Evolutionary conservation across 2,329 filamentous ascomycete genomes (phyloP), one percentile per base, ranked within the genome.

Genomic region (Dryadomyces sulphureus): DNA sequence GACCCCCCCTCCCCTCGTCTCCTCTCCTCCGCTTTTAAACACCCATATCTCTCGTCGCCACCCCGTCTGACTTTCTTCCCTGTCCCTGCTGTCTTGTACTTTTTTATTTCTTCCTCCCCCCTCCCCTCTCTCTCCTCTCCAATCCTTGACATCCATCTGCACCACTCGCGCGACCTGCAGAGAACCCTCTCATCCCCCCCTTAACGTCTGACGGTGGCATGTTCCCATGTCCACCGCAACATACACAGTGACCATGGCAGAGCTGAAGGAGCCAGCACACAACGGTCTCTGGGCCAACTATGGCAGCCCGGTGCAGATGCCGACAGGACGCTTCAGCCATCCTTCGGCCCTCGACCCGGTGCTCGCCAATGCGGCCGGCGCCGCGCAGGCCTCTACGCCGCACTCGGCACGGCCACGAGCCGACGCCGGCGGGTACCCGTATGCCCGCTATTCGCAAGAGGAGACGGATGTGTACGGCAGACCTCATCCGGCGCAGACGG

Each of bases 191-290:
- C 11, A 19, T 19, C 11, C 17, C 34, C 11, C 16, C 17, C 34
- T 12, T n/a, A 17, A n/a, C 16, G 34, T 36, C 34, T 49, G 20
- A 30, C 32, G 17, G 48, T 58, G 67, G 65, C 57, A 74, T 72
- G 70, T 59, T 66, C 70, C 63, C 69, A 77, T 77, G 72, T 75
- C 73, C 67, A 73, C 72, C 65, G 71, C 72, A 61, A 73, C 72
- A 54, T 75, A 77, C 62, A 70, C 73, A 65, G 69, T 70, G 59
- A 73, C 68, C 60, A 77, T 78, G 74, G 72, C 74, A 70, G 74
- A 77, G 60, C 60, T 78, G 65, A 76, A 76, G 68, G 74, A 78
- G 62, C 64, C 72, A 57, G 62, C 68, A 59, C 73, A 76, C 61
- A 65, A 68, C 55, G 69, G 66, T 60, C 62, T 78, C 55, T 78